These are phyloP conservation scores for Penicillium sp. DNA, from an alignment of 2,329 filamentous ascomycete species.

Conservation along the genomic window DNA sequence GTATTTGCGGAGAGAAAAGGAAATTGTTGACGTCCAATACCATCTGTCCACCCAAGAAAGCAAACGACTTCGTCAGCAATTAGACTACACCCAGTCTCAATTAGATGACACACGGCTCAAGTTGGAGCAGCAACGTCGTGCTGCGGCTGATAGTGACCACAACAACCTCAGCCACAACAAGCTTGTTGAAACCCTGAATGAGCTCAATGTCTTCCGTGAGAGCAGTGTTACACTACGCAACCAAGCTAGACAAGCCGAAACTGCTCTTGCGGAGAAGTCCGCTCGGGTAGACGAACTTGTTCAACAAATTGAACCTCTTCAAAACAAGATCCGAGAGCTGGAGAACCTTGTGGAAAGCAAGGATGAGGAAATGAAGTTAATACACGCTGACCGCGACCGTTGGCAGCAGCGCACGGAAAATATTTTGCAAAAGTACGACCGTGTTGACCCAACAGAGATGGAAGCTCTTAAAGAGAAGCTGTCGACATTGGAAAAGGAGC, in stretches of 20 bases:
- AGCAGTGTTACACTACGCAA: conserved; percentile 87
- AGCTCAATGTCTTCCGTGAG: conserved; percentile 93
- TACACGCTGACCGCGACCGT: conserved; percentile 86
- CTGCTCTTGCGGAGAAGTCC: conserved; percentile 70
- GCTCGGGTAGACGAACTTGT: conserved; percentile 71
- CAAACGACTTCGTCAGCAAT: conserved; percentile 83
- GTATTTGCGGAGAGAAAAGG: conserved; percentile 91
- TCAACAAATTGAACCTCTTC: conserved; percentile 73
- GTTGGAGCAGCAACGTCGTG: conserved; percentile 80
- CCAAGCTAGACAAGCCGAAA: conserved; percentile 75
- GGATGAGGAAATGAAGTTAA: conserved; percentile 80
- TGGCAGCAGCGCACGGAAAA: conserved; percentile 96
- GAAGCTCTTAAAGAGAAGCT: conserved; percentile 82
- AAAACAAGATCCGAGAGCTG: conserved; percentile 74
- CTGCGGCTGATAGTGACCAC: conserved; percentile 68
- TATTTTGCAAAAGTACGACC: conserved; percentile 92
- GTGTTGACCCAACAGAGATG: conserved; percentile 88
- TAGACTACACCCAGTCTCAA: conserved; percentile 80
- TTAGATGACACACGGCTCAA: conserved; percentile 86
- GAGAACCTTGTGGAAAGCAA: conserved; percentile 77
- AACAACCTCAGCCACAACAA: conserved; percentile 78
- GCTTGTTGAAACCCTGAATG: conserved; percentile 89
- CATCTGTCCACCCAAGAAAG: conserved; percentile 84
- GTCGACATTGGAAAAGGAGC: conserved; percentile 60
- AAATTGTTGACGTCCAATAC: conserved; percentile 95